Evolutionary conservation across 495 filamentous ascomycete species (phyloP).

Genomic region (Pyrenula aspistea): DNA sequence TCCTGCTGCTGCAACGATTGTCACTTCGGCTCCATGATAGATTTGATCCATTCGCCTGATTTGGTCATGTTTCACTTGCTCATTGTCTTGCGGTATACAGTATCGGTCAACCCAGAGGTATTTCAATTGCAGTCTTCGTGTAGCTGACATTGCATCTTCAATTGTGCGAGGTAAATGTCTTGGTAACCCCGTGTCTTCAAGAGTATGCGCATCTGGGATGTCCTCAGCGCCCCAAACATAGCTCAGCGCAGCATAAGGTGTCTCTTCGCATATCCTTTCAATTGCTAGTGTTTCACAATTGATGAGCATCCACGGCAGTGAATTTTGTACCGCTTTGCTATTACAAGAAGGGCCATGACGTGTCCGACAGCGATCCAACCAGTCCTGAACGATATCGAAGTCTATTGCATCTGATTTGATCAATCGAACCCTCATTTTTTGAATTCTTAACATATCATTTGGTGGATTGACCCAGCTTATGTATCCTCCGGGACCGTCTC

Average conservation of each 20-base stretch:
- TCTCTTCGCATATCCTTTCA: background rate
- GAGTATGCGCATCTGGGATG: background rate
- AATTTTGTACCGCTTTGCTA: background rate
- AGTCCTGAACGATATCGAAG: background rate
- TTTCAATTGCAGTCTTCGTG: conserved; percentile 3
- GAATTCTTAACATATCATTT: background rate
- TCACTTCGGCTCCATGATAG: conserved; percentile 13
- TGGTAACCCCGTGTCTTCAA: background rate
- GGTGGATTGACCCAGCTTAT: background rate
- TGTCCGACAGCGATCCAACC: background rate
- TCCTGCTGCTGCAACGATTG: conserved; percentile 12
- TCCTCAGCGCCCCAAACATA: background rate
- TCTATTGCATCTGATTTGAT: background rate
- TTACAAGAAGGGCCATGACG: background rate
- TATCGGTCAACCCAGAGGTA: conserved; percentile 8
- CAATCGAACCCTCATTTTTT: background rate
- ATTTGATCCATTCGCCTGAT: conserved; percentile 13
- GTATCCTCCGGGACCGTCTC: no score
- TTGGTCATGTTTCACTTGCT: conserved; percentile 1
- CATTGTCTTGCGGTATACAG: conserved; percentile 10
- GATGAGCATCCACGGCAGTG: background rate
- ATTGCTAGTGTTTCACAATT: background rate
- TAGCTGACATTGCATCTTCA: conserved; percentile 6
- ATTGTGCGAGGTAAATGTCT: conserved; percentile 5
- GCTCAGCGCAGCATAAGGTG: background rate